Percentiles rank a stretch among this genome's conserved stretches.
Evolutionary conservation across 139 green algal genomes (phyloP).

Genomic region (Gonium pectorale): DNA sequence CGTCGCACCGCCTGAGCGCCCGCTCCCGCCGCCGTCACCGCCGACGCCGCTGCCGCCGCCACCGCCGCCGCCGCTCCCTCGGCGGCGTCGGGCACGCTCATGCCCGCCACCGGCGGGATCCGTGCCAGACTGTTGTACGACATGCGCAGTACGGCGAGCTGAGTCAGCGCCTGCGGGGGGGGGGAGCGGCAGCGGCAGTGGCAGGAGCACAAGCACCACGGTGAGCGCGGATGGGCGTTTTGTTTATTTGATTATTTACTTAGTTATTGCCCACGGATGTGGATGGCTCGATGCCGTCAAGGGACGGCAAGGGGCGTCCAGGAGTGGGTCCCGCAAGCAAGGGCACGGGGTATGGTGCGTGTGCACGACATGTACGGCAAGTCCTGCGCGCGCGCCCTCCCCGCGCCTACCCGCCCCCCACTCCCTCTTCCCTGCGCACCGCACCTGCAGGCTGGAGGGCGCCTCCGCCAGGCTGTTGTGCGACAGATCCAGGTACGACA

Average conservation of each 20-base stretch:
- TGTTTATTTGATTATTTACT: no score
- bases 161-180: not conserved
- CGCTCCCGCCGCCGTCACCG: not conserved
- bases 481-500: slow-evolving; percentile 34
- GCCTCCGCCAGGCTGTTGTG: slow-evolving; percentile 5
- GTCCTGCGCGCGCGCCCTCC: not conserved
- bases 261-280: no score
- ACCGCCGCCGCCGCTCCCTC: not conserved
- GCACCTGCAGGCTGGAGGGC: slow-evolving; percentile 17
- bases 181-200: no score
- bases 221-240: no score
- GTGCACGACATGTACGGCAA: no score
- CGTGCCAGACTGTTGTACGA: not conserved
- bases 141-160: slow-evolving; percentile 7
- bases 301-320: no score
- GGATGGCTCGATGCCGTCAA: no score
- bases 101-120: not conserved
- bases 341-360: no score
- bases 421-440: not conserved
- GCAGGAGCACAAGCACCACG: no score
- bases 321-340: no score
- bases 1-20: not conserved
- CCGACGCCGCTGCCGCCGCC: not conserved
- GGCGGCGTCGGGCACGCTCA: not conserved
- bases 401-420: not conserved